Base-by-base conservation (phyloP, 306 rosid species). In the Rosa rugosa region DNA sequence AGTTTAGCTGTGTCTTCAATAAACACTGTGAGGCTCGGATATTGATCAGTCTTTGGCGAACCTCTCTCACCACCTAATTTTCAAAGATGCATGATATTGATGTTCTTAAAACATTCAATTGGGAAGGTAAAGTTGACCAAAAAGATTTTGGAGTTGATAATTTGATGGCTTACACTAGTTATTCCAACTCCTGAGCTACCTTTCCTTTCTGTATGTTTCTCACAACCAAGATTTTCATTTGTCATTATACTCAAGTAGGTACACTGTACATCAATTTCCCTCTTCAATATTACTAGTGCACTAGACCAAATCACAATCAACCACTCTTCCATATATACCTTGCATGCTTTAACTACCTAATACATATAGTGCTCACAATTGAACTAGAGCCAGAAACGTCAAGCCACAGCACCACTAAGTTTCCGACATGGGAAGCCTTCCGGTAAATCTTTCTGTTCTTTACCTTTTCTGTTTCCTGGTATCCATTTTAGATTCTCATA, bases 341-440 rank as follows among this genome's bases (percentile, higher is more conserved):
- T 69, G 73, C 38, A 44, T 67, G 73, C 36, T 69, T 69, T 2
- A n/a, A 42, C 11, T 46, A 44, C 18, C 36, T 11, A 6, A 42
- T 69, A n/a, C 73, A 38, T 44, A 20, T 4, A 67, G 36, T 69
- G 17, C 73, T 42, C 6, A 44, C 53, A 42, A 5, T 68, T 69
- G 54, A 42, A 69, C 20, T 22, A 69, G 18, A 22, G 38, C 49
- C 73, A 69, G 54, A 69, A 44, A n/a, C 51, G 54, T 44, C 73
- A 44, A 42, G 34, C 73, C 73, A 22, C 8, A 67, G 18, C 25
- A 68, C 72, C 50, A 18, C 54, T 38, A 44, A 69, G 54, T 42
- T 42, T 42, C 20, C 20, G 14, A 44, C 11, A 69, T 69, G 73
- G 73, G 73, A 44, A 69, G 73, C 73, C 71, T 67, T 67, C 73